Percentiles rank a stretch among this genome's conserved stretches.
Conservation (phyloP, 495 filamentous ascomycete species). For the Umbilicaria muhlenbergii region DNA sequence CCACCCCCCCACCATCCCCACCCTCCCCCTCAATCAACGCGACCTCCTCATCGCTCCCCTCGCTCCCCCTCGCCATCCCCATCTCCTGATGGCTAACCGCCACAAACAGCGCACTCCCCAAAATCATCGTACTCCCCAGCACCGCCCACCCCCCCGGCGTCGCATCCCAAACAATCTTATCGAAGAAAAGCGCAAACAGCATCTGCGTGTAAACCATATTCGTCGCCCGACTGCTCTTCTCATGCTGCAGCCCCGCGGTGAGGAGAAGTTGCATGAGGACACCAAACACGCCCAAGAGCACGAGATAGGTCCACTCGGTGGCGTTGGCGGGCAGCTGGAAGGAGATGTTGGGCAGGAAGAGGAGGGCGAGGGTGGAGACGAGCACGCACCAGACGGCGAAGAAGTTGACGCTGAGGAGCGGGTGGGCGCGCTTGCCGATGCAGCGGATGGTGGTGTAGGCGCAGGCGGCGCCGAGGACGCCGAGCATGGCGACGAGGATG, state of each 20-base stretch:
- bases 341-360: constrained; percentile 31
- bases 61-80: background rate
- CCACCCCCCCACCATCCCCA: background rate
- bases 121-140: constrained; percentile 59
- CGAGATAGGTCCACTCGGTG: constrained; percentile 55
- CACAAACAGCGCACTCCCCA: constrained; percentile 69
- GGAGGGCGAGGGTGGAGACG: constrained; percentile 44
- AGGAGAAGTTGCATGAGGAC: constrained; percentile 79
- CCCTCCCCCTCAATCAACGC: constrained; percentile 2
- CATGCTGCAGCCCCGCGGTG: constrained; percentile 62
- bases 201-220: constrained; percentile 89
- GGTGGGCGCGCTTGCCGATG: constrained; percentile 74
- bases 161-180: constrained; percentile 61
- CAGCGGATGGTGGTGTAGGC: constrained; percentile 71
- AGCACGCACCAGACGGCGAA: constrained; percentile 58
- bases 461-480: constrained; percentile 62
- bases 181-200: constrained; percentile 76
- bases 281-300: constrained; percentile 56
- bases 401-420: constrained; percentile 75
- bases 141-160: constrained; percentile 51
- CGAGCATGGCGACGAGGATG: constrained; percentile 57
- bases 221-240: constrained; percentile 54
- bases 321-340: constrained; percentile 45
- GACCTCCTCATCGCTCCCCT: constrained; percentile 3
- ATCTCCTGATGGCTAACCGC: constrained; percentile 32